Conservation (phyloP, 345 rosid genomes). For the Combretum micranthum region DNA sequence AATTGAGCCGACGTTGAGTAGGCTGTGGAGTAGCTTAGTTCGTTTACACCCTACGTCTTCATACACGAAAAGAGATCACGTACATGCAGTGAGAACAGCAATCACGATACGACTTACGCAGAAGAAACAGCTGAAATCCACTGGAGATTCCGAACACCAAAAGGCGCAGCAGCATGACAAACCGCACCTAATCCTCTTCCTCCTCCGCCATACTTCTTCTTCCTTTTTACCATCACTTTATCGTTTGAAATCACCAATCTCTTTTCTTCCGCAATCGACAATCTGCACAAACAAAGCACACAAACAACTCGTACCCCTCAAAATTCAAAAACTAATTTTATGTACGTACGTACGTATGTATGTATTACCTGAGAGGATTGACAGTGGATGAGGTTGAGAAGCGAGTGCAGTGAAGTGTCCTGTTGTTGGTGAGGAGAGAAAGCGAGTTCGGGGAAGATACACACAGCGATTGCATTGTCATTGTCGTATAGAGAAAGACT, state of each 20-base stretch:
- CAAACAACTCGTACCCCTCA: too few species aligned
- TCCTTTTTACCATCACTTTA: conserved; percentile 19
- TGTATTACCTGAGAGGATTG: conserved; percentile 53
- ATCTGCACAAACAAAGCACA: neutral
- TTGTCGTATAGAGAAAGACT: conserved; percentile 19
- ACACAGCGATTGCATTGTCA: conserved; percentile 1
- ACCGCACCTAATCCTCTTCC: conserved; percentile 49
- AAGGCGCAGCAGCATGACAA: conserved; percentile 56
- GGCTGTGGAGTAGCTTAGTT: too few species aligned
- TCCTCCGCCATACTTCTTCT: conserved; percentile 8
- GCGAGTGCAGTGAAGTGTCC: conserved; percentile 7
- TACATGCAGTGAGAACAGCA: neutral
- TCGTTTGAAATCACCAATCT: conserved; percentile 23
- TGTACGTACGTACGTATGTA: neutral
- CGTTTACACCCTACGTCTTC: too few species aligned
- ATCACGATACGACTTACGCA: conserved; percentile 30
- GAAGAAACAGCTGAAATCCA: conserved; percentile 68
- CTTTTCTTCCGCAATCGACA: conserved; percentile 19
- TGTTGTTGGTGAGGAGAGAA: conserved; percentile 6
- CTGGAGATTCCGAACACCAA: conserved; percentile 48
- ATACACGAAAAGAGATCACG: neutral
- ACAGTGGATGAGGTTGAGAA: conserved; percentile 24
- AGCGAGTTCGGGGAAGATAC: conserved; percentile 12
- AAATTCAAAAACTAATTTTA: too few species aligned
- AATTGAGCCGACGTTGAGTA: too few species aligned